phyloP scores from a whole-genome alignment of 1,284 basidiomycete genomes.

The Sanguinoderma infundibulare region DNA sequence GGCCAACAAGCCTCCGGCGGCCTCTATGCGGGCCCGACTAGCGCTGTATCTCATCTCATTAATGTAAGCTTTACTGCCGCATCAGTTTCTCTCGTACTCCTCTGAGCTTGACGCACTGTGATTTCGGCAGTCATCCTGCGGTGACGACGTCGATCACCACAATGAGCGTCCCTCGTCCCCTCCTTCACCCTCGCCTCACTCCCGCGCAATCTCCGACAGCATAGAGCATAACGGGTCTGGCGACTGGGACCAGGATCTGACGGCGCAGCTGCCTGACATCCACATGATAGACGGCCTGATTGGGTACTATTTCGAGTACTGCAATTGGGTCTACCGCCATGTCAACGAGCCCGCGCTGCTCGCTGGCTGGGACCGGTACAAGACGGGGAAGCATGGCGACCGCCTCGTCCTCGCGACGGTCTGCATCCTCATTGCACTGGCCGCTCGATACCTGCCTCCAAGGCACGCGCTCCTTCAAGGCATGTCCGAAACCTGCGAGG shows the following conservation, averaged over 20 bases:
- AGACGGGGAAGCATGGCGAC: conserved; percentile 63
- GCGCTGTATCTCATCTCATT: conserved; percentile 67
- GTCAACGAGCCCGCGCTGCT: conserved; percentile 66
- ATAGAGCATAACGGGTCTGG: conserved; percentile 16
- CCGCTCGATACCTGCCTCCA: conserved; percentile 71
- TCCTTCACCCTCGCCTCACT: conserved; percentile 10
- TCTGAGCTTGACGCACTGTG: conserved; percentile 5
- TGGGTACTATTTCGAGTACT: conserved; percentile 78
- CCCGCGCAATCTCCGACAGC: conserved; percentile 33
- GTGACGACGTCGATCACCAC: conserved; percentile 50
- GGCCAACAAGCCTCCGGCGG: conserved; percentile 67
- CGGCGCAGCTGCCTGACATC: conserved; percentile 63
- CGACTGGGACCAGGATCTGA: conserved; percentile 69
- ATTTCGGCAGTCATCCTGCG: conserved; percentile 22
- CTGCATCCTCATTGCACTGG: conserved; percentile 71
- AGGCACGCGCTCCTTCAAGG: conserved; percentile 60
- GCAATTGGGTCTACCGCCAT: conserved; percentile 84
- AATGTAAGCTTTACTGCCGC: conserved; percentile 45
- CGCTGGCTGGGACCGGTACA: conserved; percentile 73
- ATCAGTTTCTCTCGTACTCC: conserved; percentile 5
- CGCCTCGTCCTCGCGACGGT: conserved; percentile 72
- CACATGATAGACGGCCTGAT: conserved; percentile 74
- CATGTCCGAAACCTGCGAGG: conserved; percentile 53
- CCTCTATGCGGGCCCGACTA: conserved; percentile 75
- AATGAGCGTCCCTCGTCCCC: conserved; percentile 9